phyloP scores from a whole-genome alignment of 2,329 filamentous ascomycete genomes.

The Zasmidium cellare region DNA sequence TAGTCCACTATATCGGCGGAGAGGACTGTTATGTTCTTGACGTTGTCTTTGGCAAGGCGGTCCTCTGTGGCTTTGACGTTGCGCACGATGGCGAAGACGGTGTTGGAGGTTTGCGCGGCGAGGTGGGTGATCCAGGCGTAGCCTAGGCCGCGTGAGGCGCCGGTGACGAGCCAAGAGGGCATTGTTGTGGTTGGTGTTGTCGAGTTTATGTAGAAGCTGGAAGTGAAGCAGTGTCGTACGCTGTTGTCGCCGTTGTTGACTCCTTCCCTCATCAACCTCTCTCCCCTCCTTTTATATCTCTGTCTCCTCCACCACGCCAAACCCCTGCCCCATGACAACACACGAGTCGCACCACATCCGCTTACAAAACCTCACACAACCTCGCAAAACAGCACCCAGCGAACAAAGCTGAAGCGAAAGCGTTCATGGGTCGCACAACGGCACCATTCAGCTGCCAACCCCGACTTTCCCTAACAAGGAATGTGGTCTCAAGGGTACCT shows the following conservation, averaged over 20 bases:
- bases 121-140: slow-evolving; percentile 35
- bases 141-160: slow-evolving; percentile 36
- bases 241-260: background rate
- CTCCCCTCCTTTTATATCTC: background rate
- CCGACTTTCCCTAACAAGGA: no score
- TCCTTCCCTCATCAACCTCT: background rate
- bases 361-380: background rate
- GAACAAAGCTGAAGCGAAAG: no score
- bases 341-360: no score
- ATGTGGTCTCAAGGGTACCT: no score
- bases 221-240: background rate
- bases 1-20: slow-evolving; percentile 47
- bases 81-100: slow-evolving; percentile 39
- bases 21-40: slow-evolving; percentile 49
- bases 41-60: slow-evolving; percentile 21
- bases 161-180: slow-evolving; percentile 36
- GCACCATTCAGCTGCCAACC: no score
- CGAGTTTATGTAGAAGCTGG: background rate
- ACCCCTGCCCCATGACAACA: background rate
- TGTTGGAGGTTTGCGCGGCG: slow-evolving; percentile 31
- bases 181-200: slow-evolving; percentile 20
- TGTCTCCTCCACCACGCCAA: no score
- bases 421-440: no score
- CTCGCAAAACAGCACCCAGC: background rate
- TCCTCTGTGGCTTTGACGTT: slow-evolving; percentile 24